phyloP scores from a whole-genome alignment of 495 filamentous ascomycete genomes.

The Neurospora discreta region DNA sequence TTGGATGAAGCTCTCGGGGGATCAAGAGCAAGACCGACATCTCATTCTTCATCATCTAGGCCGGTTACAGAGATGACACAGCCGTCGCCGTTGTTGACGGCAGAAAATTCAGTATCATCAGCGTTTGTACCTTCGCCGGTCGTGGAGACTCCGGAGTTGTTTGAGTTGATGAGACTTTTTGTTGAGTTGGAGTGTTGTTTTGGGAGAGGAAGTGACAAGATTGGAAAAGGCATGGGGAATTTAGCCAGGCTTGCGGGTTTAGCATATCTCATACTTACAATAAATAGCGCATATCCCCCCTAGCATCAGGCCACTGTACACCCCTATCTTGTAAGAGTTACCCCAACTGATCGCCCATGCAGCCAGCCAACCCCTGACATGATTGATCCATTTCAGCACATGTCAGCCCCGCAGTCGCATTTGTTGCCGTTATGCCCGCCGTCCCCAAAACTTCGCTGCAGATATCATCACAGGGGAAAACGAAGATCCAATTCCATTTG shows the following conservation, averaged over 20 bases:
- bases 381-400: not conserved
- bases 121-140: not conserved
- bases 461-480: slow-evolving; percentile 34
- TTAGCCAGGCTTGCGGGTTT: not conserved
- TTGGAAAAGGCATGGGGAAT: not conserved
- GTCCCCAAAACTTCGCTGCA: slow-evolving; percentile 37
- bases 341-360: not conserved
- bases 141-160: not conserved
- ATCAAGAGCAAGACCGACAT: not conserved
- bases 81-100: not conserved
- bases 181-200: not conserved
- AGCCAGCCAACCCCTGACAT: not conserved
- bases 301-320: fast-evolving
- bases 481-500: slow-evolving; percentile 3
- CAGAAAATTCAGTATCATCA: not conserved
- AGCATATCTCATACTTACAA: not conserved
- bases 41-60: not conserved
- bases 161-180: not conserved
- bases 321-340: not conserved
- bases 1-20: not conserved
- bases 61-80: not conserved
- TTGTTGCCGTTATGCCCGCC: not conserved
- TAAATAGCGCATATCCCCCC: not conserved
- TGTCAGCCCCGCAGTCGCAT: not conserved
- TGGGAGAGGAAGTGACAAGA: not conserved